phyloP scores from a whole-genome alignment of 495 filamentous ascomycete species.

The Apiosordaria backusii region DNA sequence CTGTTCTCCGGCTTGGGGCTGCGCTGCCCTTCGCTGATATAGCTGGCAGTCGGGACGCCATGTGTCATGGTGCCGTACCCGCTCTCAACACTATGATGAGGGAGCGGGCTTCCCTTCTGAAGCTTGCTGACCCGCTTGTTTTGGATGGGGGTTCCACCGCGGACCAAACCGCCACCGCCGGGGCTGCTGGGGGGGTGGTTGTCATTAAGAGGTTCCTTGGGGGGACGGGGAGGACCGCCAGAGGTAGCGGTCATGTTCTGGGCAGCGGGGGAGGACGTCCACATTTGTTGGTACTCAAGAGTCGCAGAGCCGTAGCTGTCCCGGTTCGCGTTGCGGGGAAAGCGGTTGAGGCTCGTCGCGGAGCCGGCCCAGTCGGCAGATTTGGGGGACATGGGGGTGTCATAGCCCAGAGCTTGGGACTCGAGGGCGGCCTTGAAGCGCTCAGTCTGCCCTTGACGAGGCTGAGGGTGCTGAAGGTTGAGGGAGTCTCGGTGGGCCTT shows the following conservation, averaged over 20 bases:
- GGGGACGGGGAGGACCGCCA: slow-evolving; percentile 43
- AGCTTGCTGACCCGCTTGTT: slow-evolving; percentile 42
- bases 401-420: slow-evolving; percentile 69
- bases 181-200: slow-evolving; percentile 16
- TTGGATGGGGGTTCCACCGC: slow-evolving; percentile 19
- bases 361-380: slow-evolving; percentile 72
- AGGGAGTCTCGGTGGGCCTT: slow-evolving; percentile 85
- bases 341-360: slow-evolving; percentile 49
- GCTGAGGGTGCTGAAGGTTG: slow-evolving; percentile 87
- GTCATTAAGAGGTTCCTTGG: slow-evolving; percentile 48
- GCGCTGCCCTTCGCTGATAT: slow-evolving; percentile 30
- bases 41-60: slow-evolving; percentile 36
- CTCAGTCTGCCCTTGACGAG: slow-evolving; percentile 74
- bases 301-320: slow-evolving; percentile 42
- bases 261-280: slow-evolving; percentile 38
- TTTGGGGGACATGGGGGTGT: slow-evolving; percentile 60
- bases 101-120: slow-evolving; percentile 42
- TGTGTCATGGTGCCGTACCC: slow-evolving; percentile 49
- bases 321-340: slow-evolving; percentile 38
- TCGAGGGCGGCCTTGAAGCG: slow-evolving; percentile 80
- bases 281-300: slow-evolving; percentile 38
- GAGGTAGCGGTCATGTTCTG: slow-evolving; percentile 25
- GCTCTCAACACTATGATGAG: slow-evolving; percentile 48
- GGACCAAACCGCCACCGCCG: not conserved
- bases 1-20: slow-evolving; percentile 42